These are phyloP conservation scores for Flaveria floridana DNA, from an alignment of 140 eudicot genomes.

Conservation along the genomic window DNA sequence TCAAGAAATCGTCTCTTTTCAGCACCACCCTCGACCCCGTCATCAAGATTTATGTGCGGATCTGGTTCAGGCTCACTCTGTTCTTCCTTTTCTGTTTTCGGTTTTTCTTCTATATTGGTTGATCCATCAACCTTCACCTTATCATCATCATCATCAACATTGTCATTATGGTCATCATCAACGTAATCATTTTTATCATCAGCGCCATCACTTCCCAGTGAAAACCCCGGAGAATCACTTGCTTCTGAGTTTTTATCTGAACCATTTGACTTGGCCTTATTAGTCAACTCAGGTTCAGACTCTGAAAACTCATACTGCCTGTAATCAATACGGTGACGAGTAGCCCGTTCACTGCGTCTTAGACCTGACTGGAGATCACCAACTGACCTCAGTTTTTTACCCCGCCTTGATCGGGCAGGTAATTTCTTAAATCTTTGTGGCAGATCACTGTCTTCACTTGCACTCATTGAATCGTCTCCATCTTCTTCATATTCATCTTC, in stretches of 20 bases:
- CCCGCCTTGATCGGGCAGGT: conserved; percentile 54
- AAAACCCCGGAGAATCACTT: conserved; percentile 47
- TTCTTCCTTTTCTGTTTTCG: neutral
- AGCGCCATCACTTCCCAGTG: conserved; percentile 38
- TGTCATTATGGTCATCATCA: conserved; percentile 4
- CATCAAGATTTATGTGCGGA: conserved; percentile 34
- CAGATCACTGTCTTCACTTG: conserved; percentile 64
- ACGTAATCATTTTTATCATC: too few relatives aligned
- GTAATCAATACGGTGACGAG: conserved; percentile 65
- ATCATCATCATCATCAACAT: conserved; percentile 19
- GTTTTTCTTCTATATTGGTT: conserved; percentile 35
- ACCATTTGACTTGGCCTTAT: conserved; percentile 45
- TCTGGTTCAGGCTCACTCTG: conserved; percentile 11
- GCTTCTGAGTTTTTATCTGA: conserved; percentile 39
- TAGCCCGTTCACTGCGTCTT: conserved; percentile 76
- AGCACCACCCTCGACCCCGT: conserved; percentile 43
- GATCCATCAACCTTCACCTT: conserved; percentile 39
- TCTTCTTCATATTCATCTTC: conserved; percentile 64
- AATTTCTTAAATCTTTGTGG: conserved; percentile 44
- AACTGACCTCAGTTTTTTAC: conserved; percentile 53
- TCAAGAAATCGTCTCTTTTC: conserved; percentile 71
- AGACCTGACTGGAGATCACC: conserved; percentile 52
- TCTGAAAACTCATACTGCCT: conserved; percentile 56
- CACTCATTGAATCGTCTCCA: conserved; percentile 46
- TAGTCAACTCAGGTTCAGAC: conserved; percentile 53